Percentiles rank a stretch among this genome's conserved stretches.
These are phyloP conservation scores for Pyracantha coccinea DNA, from an alignment of 331 rosid genomes.

Conservation along the genomic window DNA sequence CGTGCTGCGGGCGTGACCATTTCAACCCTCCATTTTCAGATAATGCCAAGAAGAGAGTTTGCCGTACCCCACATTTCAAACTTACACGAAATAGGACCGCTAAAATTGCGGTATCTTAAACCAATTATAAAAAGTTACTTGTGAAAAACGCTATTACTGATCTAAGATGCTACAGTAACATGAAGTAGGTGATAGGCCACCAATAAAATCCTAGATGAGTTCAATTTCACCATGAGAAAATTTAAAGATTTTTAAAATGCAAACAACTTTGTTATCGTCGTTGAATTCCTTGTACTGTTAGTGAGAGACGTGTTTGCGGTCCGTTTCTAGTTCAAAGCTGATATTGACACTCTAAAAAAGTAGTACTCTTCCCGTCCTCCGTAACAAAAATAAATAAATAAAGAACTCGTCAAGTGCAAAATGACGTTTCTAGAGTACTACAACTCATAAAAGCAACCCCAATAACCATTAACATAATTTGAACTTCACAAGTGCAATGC, in stretches of 20 bases:
- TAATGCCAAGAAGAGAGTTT: too few species aligned
- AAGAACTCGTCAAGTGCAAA: neutral
- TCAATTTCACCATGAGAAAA: too few species aligned
- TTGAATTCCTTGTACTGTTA: neutral
- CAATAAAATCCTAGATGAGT: too few species aligned
- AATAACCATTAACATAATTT: neutral
- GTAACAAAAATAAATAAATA: too few species aligned
- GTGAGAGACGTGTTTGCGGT: neutral
- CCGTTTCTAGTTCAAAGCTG: neutral
- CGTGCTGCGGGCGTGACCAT: neutral
- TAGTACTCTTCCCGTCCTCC: neutral
- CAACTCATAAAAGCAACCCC: neutral
- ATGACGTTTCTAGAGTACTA: neutral
- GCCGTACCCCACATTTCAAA: too few species aligned
- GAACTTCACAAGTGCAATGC: neutral
- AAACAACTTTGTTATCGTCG: neutral
- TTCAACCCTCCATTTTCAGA: neutral
- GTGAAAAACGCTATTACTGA: too few species aligned
- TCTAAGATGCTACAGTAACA: neutral
- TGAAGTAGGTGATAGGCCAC: neutral
- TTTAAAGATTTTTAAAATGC: neutral
- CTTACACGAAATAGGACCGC: too few species aligned
- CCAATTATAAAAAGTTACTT: too few species aligned
- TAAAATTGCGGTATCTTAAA: too few species aligned
- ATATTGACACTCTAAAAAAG: neutral